Percentiles rank a stretch among this genome's conserved stretches.
These are phyloP conservation scores for Russula compacta DNA, from an alignment of 768 basidiomycete species.

Conservation along the genomic window DNA sequence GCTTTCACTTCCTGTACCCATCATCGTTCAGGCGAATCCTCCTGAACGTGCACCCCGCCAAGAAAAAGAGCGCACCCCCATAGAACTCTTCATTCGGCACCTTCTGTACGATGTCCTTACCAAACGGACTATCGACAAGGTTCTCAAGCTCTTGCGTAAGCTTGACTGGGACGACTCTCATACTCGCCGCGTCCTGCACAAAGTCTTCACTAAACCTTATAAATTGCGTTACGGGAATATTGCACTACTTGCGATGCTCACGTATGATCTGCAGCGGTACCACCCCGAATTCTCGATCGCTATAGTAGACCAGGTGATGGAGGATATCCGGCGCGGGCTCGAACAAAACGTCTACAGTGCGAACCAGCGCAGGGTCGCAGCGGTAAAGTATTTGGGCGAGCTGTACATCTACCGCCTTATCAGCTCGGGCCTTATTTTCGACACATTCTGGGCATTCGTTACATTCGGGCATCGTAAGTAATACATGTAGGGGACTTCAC, in stretches of 20 bases:
- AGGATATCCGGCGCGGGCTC: constrained; percentile 82
- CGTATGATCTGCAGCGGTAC: constrained; percentile 90
- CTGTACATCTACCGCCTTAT: constrained; percentile 93
- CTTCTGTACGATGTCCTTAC: constrained; percentile 89
- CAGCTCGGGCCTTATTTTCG: constrained; percentile 84
- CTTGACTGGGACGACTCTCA: constrained; percentile 85
- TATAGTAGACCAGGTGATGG: constrained; percentile 90
- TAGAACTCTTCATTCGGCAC: constrained; percentile 92
- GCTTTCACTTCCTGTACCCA: constrained; percentile 2
- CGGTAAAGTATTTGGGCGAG: constrained; percentile 93
- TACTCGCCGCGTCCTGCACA: constrained; percentile 58
- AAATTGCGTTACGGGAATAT: constrained; percentile 92
- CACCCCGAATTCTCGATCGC: constrained; percentile 81
- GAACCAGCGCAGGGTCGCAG: constrained; percentile 87
- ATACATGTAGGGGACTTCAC: background rate
- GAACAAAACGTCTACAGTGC: constrained; percentile 93
- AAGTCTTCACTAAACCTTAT: constrained; percentile 97
- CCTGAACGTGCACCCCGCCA: constrained; percentile 84
- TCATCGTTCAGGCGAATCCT: constrained; percentile 72
- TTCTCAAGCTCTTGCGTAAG: constrained; percentile 85
- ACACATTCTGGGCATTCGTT: constrained; percentile 87
- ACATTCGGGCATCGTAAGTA: constrained; percentile 93
- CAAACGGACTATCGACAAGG: constrained; percentile 93
- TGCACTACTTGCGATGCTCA: constrained; percentile 83
- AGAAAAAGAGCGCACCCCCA: constrained; percentile 75